A percentile compares a stretch with the other conserved stretches of the same genome.
Evolutionary conservation across 1,284 basidiomycete genomes (phyloP).

Genomic region (Gomphus bonarii): DNA sequence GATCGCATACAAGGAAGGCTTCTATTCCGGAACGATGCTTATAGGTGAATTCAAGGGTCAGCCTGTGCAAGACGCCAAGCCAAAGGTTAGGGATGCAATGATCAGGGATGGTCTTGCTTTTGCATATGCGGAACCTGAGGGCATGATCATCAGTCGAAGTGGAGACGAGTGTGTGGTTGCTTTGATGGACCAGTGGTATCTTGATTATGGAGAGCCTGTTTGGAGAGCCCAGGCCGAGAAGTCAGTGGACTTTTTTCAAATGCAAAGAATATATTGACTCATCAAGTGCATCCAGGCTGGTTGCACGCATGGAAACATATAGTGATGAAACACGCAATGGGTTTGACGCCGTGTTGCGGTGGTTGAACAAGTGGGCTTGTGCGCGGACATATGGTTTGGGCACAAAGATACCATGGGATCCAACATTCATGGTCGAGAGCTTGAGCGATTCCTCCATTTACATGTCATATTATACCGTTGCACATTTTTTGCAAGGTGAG

Average conservation of each 20-base stretch:
- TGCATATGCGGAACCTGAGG: slow-evolving; percentile 94
- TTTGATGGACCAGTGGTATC: slow-evolving; percentile 98
- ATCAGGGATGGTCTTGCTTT: slow-evolving; percentile 75
- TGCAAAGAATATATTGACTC: slow-evolving; percentile 1
- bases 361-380: slow-evolving; percentile 99
- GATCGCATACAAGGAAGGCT: slow-evolving; percentile 96
- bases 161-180: slow-evolving; percentile 97
- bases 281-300: slow-evolving; percentile 37
- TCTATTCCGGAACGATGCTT: slow-evolving; percentile 88
- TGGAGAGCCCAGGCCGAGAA: slow-evolving; percentile 86
- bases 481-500: slow-evolving; percentile 78
- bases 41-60: slow-evolving; percentile 84
- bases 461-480: slow-evolving; percentile 97
- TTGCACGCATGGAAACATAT: slow-evolving; percentile 87
- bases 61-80: slow-evolving; percentile 85
- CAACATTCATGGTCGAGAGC: slow-evolving; percentile 92
- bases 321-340: slow-evolving; percentile 81
- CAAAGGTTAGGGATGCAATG: slow-evolving; percentile 79
- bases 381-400: slow-evolving; percentile 95
- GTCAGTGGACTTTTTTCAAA: slow-evolving; percentile 32
- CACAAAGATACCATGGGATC: slow-evolving; percentile 95
- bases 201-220: slow-evolving; percentile 88
- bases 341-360: slow-evolving; percentile 87
- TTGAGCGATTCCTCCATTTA: slow-evolving; percentile 98
- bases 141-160: slow-evolving; percentile 81